A percentile compares a stretch with the other conserved stretches of the same genome.
These are phyloP conservation scores for Onygenales sp. DNA, from an alignment of 2,329 filamentous ascomycete species.

Conservation along the genomic window DNA sequence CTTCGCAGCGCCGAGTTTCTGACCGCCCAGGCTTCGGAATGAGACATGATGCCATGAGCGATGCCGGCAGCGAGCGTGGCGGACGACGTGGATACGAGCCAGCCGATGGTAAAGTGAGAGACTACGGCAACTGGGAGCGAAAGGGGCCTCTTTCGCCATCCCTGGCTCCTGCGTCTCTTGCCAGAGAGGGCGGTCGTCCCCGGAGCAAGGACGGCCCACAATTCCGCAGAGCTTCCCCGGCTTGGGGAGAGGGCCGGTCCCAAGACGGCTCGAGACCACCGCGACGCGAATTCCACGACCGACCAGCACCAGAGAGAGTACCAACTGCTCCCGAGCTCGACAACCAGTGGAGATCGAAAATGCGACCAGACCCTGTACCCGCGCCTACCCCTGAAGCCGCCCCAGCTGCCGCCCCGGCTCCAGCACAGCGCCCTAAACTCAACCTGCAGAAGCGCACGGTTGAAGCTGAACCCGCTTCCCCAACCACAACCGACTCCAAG, in stretches of 20 bases:
- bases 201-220: slow-evolving; percentile 51
- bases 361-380: slow-evolving; percentile 66
- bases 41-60: slow-evolving; percentile 46
- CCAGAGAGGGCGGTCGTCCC: slow-evolving; percentile 46
- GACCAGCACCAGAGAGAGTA: slow-evolving; percentile 53
- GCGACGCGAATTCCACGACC: slow-evolving; percentile 64
- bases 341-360: slow-evolving; percentile 83
- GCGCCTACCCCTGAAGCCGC: slow-evolving; percentile 63
- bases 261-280: slow-evolving; percentile 73
- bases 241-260: slow-evolving; percentile 60
- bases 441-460: slow-evolving; percentile 89
- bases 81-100: slow-evolving; percentile 58
- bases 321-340: slow-evolving; percentile 87
- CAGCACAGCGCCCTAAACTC: slow-evolving; percentile 64
- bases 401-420: slow-evolving; percentile 58
- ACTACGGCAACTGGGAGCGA: slow-evolving; percentile 88
- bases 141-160: slow-evolving; percentile 78
- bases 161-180: slow-evolving; percentile 36
- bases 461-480: slow-evolving; percentile 50
- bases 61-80: slow-evolving; percentile 54
- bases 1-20: slow-evolving; percentile 46
- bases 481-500: slow-evolving; percentile 58
- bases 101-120: slow-evolving; percentile 64
- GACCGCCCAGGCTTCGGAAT: slow-evolving; percentile 46
- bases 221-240: slow-evolving; percentile 59